Conservation (phyloP, 164 flowering plant genomes). For the Cinnamomum micranthum region DNA sequence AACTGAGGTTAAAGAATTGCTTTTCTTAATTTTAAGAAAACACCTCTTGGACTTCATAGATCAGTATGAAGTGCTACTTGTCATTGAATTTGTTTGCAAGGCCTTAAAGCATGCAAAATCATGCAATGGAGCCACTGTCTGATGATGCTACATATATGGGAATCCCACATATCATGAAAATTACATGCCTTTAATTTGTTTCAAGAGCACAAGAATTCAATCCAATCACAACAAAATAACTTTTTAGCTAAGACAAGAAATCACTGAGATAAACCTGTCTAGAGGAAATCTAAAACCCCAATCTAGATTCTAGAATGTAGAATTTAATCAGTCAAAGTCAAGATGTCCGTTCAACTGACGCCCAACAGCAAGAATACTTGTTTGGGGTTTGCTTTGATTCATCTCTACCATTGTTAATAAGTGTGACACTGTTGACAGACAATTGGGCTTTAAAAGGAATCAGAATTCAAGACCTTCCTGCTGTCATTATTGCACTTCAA, state of each 20-base stretch:
- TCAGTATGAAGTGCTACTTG: no score
- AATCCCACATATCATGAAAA: not conserved
- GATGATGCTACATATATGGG: not conserved
- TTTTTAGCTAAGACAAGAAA: not conserved
- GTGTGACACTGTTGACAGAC: constrained; percentile 38
- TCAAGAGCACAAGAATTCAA: not conserved
- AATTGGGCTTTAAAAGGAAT: constrained; percentile 35
- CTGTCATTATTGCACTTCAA: constrained; percentile 39
- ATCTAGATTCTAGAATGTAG: not conserved
- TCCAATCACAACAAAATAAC: not conserved
- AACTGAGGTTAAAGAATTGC: no score
- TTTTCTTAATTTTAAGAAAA: no score
- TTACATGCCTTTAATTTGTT: constrained; percentile 11
- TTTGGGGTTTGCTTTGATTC: constrained; percentile 24
- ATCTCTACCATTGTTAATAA: constrained; percentile 22
- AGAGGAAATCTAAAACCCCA: constrained; percentile 7
- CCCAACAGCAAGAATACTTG: constrained; percentile 29
- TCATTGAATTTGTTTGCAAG: no score
- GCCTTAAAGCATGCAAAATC: no score
- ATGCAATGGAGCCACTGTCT: not conserved
- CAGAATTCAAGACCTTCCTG: constrained; percentile 41
- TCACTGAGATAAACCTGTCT: not conserved
- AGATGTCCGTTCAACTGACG: not conserved
- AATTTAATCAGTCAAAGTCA: constrained; percentile 9
- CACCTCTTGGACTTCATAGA: no score